These are phyloP conservation scores for Trichosporon sp. DNA, from an alignment of 1,284 basidiomycete genomes.

Conservation along the genomic window DNA sequence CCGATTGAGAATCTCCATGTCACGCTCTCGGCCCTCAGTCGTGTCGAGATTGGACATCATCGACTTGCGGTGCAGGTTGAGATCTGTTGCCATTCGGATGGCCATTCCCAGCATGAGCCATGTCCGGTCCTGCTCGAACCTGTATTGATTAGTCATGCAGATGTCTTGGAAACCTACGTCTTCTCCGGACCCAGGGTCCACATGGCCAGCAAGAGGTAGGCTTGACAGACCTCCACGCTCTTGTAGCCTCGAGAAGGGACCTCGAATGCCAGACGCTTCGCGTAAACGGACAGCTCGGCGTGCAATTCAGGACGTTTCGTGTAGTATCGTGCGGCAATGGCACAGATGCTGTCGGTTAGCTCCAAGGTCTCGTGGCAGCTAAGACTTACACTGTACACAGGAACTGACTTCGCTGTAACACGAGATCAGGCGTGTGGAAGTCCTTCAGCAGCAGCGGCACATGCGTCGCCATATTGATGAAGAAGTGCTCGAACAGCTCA, in stretches of 20 bases:
- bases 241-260: slow-evolving; percentile 77
- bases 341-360: slow-evolving; percentile 59
- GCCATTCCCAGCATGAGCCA: slow-evolving; percentile 75
- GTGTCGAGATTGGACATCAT: slow-evolving; percentile 64
- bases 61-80: slow-evolving; percentile 90
- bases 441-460: slow-evolving; percentile 65
- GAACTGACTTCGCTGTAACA: slow-evolving; percentile 87
- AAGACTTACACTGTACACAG: slow-evolving; percentile 77
- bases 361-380: not conserved
- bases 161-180: slow-evolving; percentile 47
- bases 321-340: slow-evolving; percentile 89
- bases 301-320: slow-evolving; percentile 77
- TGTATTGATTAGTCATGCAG: slow-evolving; percentile 22
- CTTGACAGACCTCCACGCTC: slow-evolving; percentile 90
- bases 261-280: slow-evolving; percentile 86
- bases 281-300: slow-evolving; percentile 69
- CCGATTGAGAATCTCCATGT: slow-evolving; percentile 70
- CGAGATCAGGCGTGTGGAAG: slow-evolving; percentile 86
- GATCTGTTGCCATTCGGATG: slow-evolving; percentile 82
- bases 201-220: slow-evolving; percentile 72
- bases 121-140: slow-evolving; percentile 92
- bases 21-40: slow-evolving; percentile 56
- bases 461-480: slow-evolving; percentile 45
- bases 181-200: slow-evolving; percentile 90
- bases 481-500: slow-evolving; percentile 86